Evolutionary conservation across 805 yeast species (phyloP), one percentile per base, ranked within the genome.

Genomic region (Tanozyma kutaoensis): DNA sequence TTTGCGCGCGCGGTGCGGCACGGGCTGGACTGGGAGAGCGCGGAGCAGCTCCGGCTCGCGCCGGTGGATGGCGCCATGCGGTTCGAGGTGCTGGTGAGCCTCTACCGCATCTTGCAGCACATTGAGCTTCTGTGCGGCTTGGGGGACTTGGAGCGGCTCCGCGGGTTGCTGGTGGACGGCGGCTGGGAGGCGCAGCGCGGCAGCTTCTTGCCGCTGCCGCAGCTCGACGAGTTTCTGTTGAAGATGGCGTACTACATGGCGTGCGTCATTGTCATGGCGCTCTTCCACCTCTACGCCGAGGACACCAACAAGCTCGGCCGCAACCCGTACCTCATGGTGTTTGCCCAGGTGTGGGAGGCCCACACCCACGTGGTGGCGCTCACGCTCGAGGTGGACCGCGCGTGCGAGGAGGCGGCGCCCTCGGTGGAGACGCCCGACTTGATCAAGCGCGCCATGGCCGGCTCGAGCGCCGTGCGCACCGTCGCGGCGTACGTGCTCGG

Each of bases 321-420:
- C 27, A 76, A 76, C 39, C 91, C 91, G 13, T 79, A 74, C 39
- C 42, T 72, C 25, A 66, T 66, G 13, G 57, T 62, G 25, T 66
- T 73, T 33, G 50, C 76, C 8, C 67, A 69, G 25, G 42, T 70
- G 5, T 79, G 91, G 88, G 73, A 75, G 38, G 62, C 68, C 23
- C 69, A 72, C 38, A 74, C 85, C 2, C 63, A 62, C 32, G 59
- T 73, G 3, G 60, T 78, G 1, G 46, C 69, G 8, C 47, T 72
- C 6, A 81, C 82, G 1, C 48, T 78, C 5, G 79, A 74, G 38
- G 52, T 56, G 28, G 66, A 59, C 38, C 42, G 62, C 23, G 42
- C 53, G 23, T 34, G 54, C 15, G 62, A 55, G 27, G 39, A 42
- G 27, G 43, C 46, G 27, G 43, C 45, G 19, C 45, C 52, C 32